These are phyloP conservation scores for Aspergillus puulaauensis DNA, from an alignment of 2,329 filamentous ascomycete species.

Conservation along the genomic window DNA sequence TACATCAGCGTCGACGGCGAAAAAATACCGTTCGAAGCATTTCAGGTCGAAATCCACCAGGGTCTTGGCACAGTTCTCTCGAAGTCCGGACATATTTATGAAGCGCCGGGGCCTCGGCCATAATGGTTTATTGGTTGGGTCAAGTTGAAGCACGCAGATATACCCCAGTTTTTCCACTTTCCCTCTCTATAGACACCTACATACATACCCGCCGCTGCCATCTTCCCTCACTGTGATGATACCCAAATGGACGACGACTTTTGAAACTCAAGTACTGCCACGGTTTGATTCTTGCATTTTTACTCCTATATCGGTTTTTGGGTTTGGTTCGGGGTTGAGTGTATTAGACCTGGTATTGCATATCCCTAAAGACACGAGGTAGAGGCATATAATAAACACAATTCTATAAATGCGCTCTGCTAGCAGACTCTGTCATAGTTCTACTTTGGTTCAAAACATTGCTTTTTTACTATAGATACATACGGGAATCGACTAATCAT, in stretches of 20 bases:
- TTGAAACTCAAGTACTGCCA: slow-evolving; percentile 7
- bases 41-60: slow-evolving; percentile 85
- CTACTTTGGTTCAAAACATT: not conserved
- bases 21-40: slow-evolving; percentile 78
- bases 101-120: slow-evolving; percentile 49
- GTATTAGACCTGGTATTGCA: not conserved
- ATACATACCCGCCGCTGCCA: slow-evolving; percentile 8
- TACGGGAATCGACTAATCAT: slow-evolving; percentile 41
- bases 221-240: slow-evolving; percentile 30
- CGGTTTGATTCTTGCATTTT: slow-evolving; percentile 17
- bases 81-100: slow-evolving; percentile 69
- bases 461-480: not conserved
- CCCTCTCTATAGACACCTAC: slow-evolving; percentile 11
- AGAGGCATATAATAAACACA: slow-evolving; percentile 5
- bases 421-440: not conserved
- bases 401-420: not conserved
- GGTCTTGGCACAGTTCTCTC: slow-evolving; percentile 83
- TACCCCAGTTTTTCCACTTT: slow-evolving; percentile 5
- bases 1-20: slow-evolving; percentile 96
- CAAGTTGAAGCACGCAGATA: not conserved
- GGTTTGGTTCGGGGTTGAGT: not conserved
- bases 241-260: slow-evolving; percentile 28
- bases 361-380: not conserved
- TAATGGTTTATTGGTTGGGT: not conserved
- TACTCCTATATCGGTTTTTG: not conserved